Percentiles rank a stretch among this genome's conserved stretches.
These are phyloP conservation scores for Coprinellus micaceus DNA, from an alignment of 768 basidiomycete species.

Conservation along the genomic window DNA sequence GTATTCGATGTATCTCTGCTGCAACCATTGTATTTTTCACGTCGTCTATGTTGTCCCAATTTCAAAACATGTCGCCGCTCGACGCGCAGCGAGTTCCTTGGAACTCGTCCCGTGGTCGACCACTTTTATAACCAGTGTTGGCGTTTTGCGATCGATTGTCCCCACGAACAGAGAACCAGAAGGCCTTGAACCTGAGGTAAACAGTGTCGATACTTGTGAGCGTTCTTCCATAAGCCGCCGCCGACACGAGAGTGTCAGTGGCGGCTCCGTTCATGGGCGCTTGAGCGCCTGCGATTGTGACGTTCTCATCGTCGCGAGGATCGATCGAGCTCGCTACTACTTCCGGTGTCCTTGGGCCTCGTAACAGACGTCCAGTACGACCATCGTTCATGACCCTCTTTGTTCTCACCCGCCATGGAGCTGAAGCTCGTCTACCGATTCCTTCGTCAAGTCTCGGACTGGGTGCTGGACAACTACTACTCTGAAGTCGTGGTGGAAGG, in stretches of 20 bases:
- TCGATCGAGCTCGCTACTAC: no score
- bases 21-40: constrained; percentile 15
- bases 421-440: constrained; percentile 54
- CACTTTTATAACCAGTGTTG: constrained; percentile 17
- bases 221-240: no score
- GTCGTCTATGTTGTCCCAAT: constrained; percentile 26
- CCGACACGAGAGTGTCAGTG: no score
- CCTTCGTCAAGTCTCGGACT: constrained; percentile 59
- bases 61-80: constrained; percentile 71
- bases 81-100: constrained; percentile 72
- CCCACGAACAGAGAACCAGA: neutral
- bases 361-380: no score
- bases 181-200: neutral
- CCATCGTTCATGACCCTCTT: no score
- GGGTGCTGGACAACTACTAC: constrained; percentile 58
- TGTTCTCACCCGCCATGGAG: constrained; percentile 33
- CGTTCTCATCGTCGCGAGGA: neutral
- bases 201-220: neutral
- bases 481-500: constrained; percentile 57
- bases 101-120: constrained; percentile 79
- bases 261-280: no score
- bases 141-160: constrained; percentile 2
- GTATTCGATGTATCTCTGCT: constrained; percentile 15
- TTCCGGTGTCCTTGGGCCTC: no score
- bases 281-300: no score